Percentiles rank a stretch among this genome's conserved stretches.
Conservation (phyloP, 495 filamentous ascomycete genomes). For the Penicillium bialowiezense region DNA sequence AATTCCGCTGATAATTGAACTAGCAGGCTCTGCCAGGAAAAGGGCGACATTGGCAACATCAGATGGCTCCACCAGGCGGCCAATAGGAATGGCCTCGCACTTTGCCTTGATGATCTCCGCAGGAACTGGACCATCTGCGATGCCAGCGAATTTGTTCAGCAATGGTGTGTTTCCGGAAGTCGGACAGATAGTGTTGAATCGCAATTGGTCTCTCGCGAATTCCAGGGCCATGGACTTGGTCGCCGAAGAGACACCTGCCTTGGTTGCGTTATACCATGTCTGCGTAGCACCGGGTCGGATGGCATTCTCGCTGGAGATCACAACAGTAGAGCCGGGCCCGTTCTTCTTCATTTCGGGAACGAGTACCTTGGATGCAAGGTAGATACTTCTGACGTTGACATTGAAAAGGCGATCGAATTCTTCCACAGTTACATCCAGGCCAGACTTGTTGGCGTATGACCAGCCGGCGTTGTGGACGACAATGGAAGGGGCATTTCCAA, state of each 20-base stretch:
- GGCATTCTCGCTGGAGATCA: too few relatives aligned
- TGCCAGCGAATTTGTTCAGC: background rate
- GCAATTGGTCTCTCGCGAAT: too few relatives aligned
- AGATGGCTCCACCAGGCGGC: background rate
- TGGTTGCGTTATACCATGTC: too few relatives aligned
- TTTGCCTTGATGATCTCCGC: background rate
- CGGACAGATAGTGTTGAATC: background rate
- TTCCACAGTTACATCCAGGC: background rate
- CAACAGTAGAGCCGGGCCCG: too few relatives aligned
- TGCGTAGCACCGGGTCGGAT: too few relatives aligned
- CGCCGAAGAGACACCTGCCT: too few relatives aligned
- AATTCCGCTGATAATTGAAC: background rate
- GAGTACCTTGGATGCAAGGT: too few relatives aligned
- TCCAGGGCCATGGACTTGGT: too few relatives aligned
- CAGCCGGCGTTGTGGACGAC: background rate
- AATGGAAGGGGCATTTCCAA: background rate
- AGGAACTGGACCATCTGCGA: background rate
- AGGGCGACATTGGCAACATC: background rate
- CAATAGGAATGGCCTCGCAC: background rate
- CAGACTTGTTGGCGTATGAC: background rate
- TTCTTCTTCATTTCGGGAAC: too few relatives aligned
- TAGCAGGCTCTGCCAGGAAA: background rate
- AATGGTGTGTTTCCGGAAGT: background rate
- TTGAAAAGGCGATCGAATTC: background rate
- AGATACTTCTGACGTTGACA: background rate